Evolutionary conservation across 139 green algal species (phyloP).

Genomic region (Astrephomene gubernaculifera): DNA sequence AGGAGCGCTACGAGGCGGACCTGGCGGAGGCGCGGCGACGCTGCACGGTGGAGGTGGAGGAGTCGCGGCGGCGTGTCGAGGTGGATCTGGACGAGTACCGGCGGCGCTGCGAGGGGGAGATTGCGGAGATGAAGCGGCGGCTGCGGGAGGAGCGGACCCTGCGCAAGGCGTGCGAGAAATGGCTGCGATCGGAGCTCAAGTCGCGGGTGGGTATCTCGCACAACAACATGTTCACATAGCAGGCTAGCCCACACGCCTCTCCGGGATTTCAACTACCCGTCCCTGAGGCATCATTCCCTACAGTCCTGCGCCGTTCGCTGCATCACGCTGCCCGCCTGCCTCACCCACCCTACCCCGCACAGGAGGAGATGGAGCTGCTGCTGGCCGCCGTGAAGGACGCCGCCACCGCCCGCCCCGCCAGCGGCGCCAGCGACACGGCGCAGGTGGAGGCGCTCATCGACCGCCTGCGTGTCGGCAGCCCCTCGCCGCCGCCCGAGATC

Average conservation of each 20-base stretch:
- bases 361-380: conserved; percentile 57
- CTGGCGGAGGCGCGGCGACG: conserved; percentile 54
- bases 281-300: too few relatives aligned
- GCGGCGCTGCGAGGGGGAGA: conserved; percentile 46
- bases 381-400: conserved; percentile 48
- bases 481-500: conserved; percentile 7
- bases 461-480: conserved; percentile 21
- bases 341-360: neutral
- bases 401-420: neutral
- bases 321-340: too few relatives aligned
- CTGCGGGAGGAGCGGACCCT: conserved; percentile 62
- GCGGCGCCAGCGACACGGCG: neutral
- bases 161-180: conserved; percentile 74
- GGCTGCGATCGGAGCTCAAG: conserved; percentile 72
- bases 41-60: conserved; percentile 3
- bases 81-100: conserved; percentile 14
- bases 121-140: conserved; percentile 58
- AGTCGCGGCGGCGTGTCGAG: neutral
- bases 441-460: conserved; percentile 43
- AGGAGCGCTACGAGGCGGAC: conserved; percentile 46
- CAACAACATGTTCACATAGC: too few relatives aligned
- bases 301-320: too few relatives aligned
- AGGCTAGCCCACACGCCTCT: too few relatives aligned
- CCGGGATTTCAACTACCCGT: too few relatives aligned
- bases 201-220: conserved; percentile 25